Evolutionary conservation across 768 basidiomycete species (phyloP).

Genomic region (Fistulinella prunicolor): DNA sequence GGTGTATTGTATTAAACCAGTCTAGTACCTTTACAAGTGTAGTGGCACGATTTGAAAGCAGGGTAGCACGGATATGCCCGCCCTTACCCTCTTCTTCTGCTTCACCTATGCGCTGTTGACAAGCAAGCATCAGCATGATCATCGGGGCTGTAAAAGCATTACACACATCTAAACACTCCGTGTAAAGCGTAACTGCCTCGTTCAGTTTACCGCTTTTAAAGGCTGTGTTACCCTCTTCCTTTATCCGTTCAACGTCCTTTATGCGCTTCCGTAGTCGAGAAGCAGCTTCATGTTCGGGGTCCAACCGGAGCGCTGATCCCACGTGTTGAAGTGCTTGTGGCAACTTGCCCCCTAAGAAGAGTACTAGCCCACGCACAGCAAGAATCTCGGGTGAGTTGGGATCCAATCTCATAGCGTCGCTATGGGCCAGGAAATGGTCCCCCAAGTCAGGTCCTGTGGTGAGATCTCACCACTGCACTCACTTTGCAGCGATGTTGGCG

Average conservation of each 20-base stretch:
- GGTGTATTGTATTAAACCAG: background rate
- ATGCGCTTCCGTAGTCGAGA: slow-evolving; percentile 70
- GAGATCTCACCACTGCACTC: slow-evolving; percentile 27
- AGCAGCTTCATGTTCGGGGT: slow-evolving; percentile 73
- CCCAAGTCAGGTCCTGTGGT: slow-evolving; percentile 2
- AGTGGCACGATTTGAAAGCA: slow-evolving; percentile 83
- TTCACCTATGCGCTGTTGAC: slow-evolving; percentile 59
- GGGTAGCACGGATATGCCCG: slow-evolving; percentile 74
- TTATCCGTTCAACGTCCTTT: slow-evolving; percentile 78
- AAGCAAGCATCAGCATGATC: background rate
- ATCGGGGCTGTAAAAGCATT: background rate
- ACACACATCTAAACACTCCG: slow-evolving; percentile 65
- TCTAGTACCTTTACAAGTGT: slow-evolving; percentile 65
- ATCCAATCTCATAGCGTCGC: slow-evolving; percentile 71
- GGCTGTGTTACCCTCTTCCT: slow-evolving; percentile 78
- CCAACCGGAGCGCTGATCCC: slow-evolving; percentile 67
- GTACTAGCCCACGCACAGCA: slow-evolving; percentile 70
- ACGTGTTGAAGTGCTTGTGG: slow-evolving; percentile 71
- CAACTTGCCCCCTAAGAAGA: slow-evolving; percentile 71
- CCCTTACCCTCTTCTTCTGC: slow-evolving; percentile 71
- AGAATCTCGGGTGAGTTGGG: slow-evolving; percentile 78
- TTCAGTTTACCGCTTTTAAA: slow-evolving; percentile 62
- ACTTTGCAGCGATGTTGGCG: slow-evolving; percentile 77
- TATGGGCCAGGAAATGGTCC: slow-evolving; percentile 24
- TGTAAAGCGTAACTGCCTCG: slow-evolving; percentile 69